These are phyloP conservation scores for Aureobasidium sp. DNA, from an alignment of 2,329 filamentous ascomycete species.

Conservation along the genomic window DNA sequence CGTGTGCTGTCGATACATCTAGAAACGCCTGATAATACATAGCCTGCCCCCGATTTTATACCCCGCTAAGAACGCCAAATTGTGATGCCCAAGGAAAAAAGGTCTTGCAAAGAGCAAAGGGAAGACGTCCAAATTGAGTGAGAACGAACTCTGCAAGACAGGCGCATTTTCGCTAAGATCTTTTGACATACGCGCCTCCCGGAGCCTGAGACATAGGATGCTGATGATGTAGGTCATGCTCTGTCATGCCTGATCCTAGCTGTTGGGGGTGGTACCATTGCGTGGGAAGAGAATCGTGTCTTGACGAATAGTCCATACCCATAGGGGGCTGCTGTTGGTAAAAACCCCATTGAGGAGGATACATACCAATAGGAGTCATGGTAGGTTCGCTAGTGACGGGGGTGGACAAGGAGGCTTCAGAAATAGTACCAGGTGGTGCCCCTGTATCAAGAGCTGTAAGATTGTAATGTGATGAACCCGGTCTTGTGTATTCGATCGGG, in stretches of 20 bases:
- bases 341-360: conserved; percentile 12
- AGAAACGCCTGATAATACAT: background rate
- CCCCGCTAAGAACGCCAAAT: background rate
- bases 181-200: conserved; percentile 7
- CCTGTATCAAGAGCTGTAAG: background rate
- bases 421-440: background rate
- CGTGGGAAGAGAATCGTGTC: conserved; percentile 9
- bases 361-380: conserved; percentile 12
- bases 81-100: background rate
- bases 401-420: background rate
- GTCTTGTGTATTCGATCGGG: conserved; percentile 5
- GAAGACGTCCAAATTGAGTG: background rate
- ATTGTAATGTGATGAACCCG: conserved; percentile 7
- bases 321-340: conserved; percentile 10
- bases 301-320: conserved; percentile 4
- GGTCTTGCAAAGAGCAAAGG: background rate
- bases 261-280: conserved; percentile 15
- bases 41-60: background rate
- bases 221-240: conserved; percentile 11
- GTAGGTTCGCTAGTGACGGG: conserved; percentile 1
- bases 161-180: background rate
- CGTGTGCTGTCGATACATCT: conserved; percentile 9
- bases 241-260: background rate
- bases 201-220: conserved; percentile 13
- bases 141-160: background rate